phyloP scores from a whole-genome alignment of 1,139 yeast species.

The Zhuliangozyma blackwelliae region DNA sequence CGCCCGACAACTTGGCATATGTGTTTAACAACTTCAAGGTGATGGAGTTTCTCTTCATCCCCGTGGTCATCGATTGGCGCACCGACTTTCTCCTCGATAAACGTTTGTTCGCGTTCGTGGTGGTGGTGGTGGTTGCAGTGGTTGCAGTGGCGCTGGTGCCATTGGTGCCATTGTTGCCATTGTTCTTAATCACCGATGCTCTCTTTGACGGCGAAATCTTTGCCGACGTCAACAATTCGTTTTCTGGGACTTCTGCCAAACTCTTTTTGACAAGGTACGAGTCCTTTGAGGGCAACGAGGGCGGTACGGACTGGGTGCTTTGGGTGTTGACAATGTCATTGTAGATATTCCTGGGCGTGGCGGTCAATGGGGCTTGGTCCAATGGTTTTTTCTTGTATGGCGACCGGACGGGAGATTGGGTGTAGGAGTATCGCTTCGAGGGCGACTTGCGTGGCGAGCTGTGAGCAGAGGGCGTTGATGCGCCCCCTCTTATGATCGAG shows the following conservation, averaged over 20 bases:
- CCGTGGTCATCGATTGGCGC: constrained; percentile 39
- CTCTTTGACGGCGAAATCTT: constrained; percentile 28
- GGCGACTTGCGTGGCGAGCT: constrained; percentile 16
- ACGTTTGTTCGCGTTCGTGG: constrained; percentile 23
- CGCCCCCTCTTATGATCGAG: constrained; percentile 15
- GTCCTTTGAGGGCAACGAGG: constrained; percentile 42
- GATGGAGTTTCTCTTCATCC: constrained; percentile 62
- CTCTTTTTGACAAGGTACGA: constrained; percentile 6
- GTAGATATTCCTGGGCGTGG: constrained; percentile 44
- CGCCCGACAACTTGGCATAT: constrained; percentile 66
- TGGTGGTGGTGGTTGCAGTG: constrained; percentile 14
- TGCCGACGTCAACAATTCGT: constrained; percentile 28
- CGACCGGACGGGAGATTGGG: constrained; percentile 20
- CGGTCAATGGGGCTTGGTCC: constrained; percentile 19
- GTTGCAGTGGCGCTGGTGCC: constrained; percentile 8
- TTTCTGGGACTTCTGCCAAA: constrained; percentile 10
- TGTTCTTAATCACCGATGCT: constrained; percentile 20
- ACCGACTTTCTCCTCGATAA: constrained; percentile 37
- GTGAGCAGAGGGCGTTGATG: constrained; percentile 22
- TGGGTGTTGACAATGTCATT: constrained; percentile 44
- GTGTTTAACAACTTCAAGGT: constrained; percentile 66
- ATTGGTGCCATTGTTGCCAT: constrained; percentile 15
- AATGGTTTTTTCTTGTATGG: constrained; percentile 12
- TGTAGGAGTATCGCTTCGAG: constrained; percentile 15
- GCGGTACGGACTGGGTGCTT: constrained; percentile 29